Evolutionary conservation across 2,329 filamentous ascomycete species (phyloP), one percentile per base, ranked within the genome.

Genomic region (Teratosphaeria viscida): DNA sequence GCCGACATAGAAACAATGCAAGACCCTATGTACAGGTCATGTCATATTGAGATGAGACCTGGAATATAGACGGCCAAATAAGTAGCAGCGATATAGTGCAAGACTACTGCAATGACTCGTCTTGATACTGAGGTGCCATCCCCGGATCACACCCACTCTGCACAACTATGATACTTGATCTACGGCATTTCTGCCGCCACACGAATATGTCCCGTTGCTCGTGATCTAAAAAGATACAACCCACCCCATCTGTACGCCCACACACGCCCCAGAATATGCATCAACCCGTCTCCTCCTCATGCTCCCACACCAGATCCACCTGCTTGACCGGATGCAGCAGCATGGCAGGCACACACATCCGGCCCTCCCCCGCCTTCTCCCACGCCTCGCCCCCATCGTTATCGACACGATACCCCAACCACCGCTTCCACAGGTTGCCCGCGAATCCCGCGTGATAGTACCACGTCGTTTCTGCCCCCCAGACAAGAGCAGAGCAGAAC

Each of bases 381-480:
- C 72, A 71, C 55, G 75, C 68, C 65, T 76, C 73, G 0, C 78
- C 78, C 0, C 78, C 78, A 70, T 79, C 78, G 52, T 75, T 74
- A 63, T 81, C 78, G n/a, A 80, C 77, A 59, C 75, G 77, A 60
- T 78, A 78, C 0, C 81, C 81, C 47, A 83, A 66, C 81, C 81
- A 84, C 8, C 81, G 66, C 67, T 78, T 78, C 78, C 79, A 84
- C 35, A 84, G 61, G 65, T 82, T 82, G 4, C 77, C 76, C 11
- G 78, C 75, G 61, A 79, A 79, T 0, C 76, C 79, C 1, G 79
- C 78, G 61, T 82, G 73, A 58, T 81, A 81, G 65, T 82, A 82
- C 77, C 79, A 82, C 2, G 74, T 81, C 10, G 76, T 77, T n/a
- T n/a, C n/a, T n/a, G n/a, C n/a, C n/a, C n/a, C n/a, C n/a, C n/a